Conservation (phyloP, 306 rosid species). For the Biancaea sappan region DNA sequence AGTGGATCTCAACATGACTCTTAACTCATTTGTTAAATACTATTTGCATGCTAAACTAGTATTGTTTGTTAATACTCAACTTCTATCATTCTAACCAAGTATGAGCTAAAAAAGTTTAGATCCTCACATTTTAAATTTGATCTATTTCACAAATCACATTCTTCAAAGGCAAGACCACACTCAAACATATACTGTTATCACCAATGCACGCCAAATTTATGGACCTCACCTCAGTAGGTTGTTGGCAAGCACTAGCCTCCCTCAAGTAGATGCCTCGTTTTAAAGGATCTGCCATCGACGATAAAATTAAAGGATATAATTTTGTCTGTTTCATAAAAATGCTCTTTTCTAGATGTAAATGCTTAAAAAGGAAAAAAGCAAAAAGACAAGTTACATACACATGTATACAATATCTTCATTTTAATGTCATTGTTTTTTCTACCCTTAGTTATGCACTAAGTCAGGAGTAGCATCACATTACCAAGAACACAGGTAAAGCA, state of each 20-base stretch:
- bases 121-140: not conserved
- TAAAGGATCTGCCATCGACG: conserved; percentile 63
- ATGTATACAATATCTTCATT: not conserved
- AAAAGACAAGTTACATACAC: not conserved
- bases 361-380: too few relatives aligned
- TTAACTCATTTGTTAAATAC: not conserved
- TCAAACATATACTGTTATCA: not conserved
- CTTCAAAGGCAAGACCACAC: conserved; percentile 18
- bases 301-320: conserved; percentile 34
- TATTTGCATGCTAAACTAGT: not conserved
- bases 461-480: conserved; percentile 1
- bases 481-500: conserved; percentile 1
- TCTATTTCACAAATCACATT: conserved; percentile 14
- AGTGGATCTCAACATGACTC: conserved; percentile 5
- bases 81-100: conserved; percentile 9
- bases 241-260: conserved; percentile 78
- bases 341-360: conserved; percentile 14
- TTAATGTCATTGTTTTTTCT: not conserved
- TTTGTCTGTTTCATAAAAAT: conserved; percentile 2
- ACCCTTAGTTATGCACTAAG: conserved; percentile 16
- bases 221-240: conserved; percentile 79
- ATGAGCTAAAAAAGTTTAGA: conserved; percentile 14
- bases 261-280: conserved; percentile 92
- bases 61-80: conserved; percentile 18
- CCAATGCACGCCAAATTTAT: conserved; percentile 32